Percentiles rank a stretch among this genome's conserved stretches.
phyloP scores from a whole-genome alignment of 2,329 filamentous ascomycete species.

The Dendrostoma leiphaemia region DNA sequence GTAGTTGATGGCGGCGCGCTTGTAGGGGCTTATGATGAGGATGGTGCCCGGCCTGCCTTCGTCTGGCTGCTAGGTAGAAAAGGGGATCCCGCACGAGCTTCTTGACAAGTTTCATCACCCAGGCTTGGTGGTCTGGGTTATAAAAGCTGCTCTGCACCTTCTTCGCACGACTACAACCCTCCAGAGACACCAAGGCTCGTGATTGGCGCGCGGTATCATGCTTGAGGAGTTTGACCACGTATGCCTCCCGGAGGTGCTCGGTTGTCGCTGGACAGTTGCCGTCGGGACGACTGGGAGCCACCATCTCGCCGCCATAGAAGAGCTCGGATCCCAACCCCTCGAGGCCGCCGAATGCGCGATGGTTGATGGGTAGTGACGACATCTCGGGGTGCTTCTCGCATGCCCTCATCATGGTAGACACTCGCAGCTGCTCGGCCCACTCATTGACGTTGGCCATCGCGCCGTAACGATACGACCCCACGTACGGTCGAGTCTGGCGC shows the following conservation, averaged over 20 bases:
- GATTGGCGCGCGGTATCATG: background rate
- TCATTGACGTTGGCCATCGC: background rate
- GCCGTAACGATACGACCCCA: background rate
- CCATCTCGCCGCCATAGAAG: background rate
- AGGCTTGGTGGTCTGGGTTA: background rate
- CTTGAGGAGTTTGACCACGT: too few species aligned
- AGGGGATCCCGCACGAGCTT: conserved; percentile 19
- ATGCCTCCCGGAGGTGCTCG: background rate
- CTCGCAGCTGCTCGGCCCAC: background rate
- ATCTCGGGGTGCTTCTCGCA: background rate
- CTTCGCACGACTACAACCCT: background rate
- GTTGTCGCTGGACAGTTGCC: background rate
- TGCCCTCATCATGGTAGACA: conserved; percentile 1
- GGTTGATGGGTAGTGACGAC: background rate
- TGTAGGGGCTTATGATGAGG: conserved; percentile 45
- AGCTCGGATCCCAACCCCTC: background rate
- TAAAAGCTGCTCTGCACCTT: background rate
- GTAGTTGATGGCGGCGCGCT: conserved; percentile 36
- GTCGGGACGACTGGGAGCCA: background rate
- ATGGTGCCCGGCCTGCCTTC: conserved; percentile 32
- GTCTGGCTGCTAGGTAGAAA: conserved; percentile 32
- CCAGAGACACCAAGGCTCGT: background rate
- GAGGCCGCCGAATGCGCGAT: background rate
- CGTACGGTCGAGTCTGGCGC: background rate
- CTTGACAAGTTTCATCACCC: background rate